Percentiles rank a stretch among this genome's conserved stretches.
These are phyloP conservation scores for Colletotrichum aenigma DNA, from an alignment of 2,329 filamentous ascomycete genomes.

Conservation along the genomic window DNA sequence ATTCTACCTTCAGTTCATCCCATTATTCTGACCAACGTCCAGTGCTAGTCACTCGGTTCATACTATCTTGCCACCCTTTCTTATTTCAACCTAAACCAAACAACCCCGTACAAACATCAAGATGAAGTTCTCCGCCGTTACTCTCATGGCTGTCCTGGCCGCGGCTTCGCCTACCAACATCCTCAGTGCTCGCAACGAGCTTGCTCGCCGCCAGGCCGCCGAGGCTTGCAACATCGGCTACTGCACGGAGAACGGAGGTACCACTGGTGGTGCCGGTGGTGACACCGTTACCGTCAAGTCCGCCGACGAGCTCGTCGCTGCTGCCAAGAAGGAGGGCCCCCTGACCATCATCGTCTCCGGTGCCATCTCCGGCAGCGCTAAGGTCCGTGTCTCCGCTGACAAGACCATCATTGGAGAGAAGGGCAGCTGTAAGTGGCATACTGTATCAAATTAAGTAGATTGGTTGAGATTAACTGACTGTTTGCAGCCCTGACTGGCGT, in stretches of 20 bases:
- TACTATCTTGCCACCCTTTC: not conserved
- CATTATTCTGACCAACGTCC: not conserved
- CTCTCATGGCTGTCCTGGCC: slow-evolving; percentile 15
- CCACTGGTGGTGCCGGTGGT: slow-evolving; percentile 31
- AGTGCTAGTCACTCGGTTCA: slow-evolving; percentile 5
- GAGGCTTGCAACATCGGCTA: slow-evolving; percentile 30
- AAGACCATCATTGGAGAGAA: slow-evolving; percentile 43
- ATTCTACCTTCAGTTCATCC: not conserved
- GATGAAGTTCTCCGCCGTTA: slow-evolving; percentile 19
- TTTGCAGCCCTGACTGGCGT: slow-evolving; percentile 40
- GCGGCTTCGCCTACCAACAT: slow-evolving; percentile 15
- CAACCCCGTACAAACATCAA: slow-evolving; percentile 15
- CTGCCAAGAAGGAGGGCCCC: slow-evolving; percentile 27
- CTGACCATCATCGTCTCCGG: slow-evolving; percentile 33
- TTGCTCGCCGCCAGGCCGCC: slow-evolving; percentile 18
- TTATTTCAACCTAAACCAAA: not conserved
- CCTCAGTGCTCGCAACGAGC: slow-evolving; percentile 11
- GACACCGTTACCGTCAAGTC: slow-evolving; percentile 31
- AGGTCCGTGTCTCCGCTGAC: slow-evolving; percentile 38
- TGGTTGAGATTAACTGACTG: not conserved
- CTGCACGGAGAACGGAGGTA: slow-evolving; percentile 35
- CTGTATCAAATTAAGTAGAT: accelerated
- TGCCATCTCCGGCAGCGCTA: slow-evolving; percentile 27
- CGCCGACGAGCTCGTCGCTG: slow-evolving; percentile 28
- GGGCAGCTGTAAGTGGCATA: slow-evolving; percentile 20